phyloP scores from a whole-genome alignment of 208 protist genomes.

The Leishmania lainsoni region DNA sequence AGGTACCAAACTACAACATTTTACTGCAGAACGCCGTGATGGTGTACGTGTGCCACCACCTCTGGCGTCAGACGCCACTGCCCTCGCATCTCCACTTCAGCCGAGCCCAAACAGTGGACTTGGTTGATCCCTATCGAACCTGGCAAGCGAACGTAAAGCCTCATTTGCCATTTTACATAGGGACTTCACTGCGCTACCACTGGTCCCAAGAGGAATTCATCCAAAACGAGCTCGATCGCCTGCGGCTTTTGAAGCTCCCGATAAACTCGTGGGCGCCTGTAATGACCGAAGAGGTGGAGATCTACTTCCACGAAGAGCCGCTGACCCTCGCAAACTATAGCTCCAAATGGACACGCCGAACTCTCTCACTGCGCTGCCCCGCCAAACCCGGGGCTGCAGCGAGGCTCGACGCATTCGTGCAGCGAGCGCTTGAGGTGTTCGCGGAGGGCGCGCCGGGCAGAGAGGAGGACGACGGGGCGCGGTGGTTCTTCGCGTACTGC shows the following conservation, averaged over 20 bases:
- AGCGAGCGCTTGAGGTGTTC: slow-evolving; percentile 19
- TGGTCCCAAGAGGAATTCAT: not conserved
- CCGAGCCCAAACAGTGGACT: not conserved
- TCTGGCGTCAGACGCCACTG: slow-evolving; percentile 6
- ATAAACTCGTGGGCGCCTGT: slow-evolving; percentile 1
- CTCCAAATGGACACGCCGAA: slow-evolving; percentile 6
- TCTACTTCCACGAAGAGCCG: slow-evolving; percentile 5
- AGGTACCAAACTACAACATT: slow-evolving; percentile 13
- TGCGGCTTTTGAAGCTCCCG: slow-evolving; percentile 11
- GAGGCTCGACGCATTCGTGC: not conserved
- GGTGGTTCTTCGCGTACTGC: slow-evolving; percentile 20
- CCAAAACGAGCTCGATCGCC: slow-evolving; percentile 1
- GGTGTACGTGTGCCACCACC: slow-evolving; percentile 16
- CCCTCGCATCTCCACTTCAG: not conserved
- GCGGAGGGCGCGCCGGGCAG: slow-evolving; percentile 15
- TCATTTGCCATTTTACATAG: slow-evolving; percentile 3
- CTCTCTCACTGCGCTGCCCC: slow-evolving; percentile 14
- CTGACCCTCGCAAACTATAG: slow-evolving; percentile 1
- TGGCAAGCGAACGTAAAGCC: not conserved
- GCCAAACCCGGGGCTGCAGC: not conserved
- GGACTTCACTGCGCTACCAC: not conserved
- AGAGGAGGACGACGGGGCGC: slow-evolving; percentile 5
- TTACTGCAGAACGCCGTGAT: slow-evolving; percentile 28
- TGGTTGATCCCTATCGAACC: slow-evolving; percentile 28
- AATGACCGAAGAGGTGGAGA: slow-evolving; percentile 3